These are phyloP conservation scores for Tuber borchii DNA, from an alignment of 495 filamentous ascomycete species.

Conservation along the genomic window DNA sequence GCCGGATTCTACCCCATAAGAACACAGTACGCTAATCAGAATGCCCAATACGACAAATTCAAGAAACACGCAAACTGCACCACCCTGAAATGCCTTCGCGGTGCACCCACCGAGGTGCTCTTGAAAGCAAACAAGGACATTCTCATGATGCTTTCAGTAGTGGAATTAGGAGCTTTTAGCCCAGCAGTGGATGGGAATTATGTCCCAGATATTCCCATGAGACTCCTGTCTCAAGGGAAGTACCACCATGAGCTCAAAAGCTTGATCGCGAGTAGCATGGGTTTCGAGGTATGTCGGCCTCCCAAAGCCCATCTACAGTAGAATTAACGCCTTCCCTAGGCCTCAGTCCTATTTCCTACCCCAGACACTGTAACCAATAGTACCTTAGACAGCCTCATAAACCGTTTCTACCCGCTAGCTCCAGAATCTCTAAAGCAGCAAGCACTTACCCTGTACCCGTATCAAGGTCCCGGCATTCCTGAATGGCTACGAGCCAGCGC, in stretches of 20 bases:
- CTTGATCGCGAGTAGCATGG: constrained; percentile 45
- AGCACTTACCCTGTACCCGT: constrained; percentile 46
- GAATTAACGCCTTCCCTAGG: constrained; percentile 37
- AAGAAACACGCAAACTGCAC: constrained; percentile 23
- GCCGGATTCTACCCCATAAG: constrained; percentile 14
- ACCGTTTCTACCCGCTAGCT: constrained; percentile 22
- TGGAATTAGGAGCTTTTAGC: constrained; percentile 44
- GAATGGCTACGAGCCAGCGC: constrained; percentile 44
- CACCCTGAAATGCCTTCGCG: constrained; percentile 27
- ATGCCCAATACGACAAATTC: constrained; percentile 14
- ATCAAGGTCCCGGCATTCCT: constrained; percentile 45
- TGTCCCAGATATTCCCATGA: constrained; percentile 52
- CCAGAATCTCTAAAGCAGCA: constrained; percentile 12
- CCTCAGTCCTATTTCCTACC: constrained; percentile 34
- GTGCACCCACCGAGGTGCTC: constrained; percentile 20
- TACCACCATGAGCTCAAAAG: constrained; percentile 53
- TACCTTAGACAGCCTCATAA: constrained; percentile 39
- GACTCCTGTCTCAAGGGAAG: constrained; percentile 52
- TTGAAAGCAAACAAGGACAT: constrained; percentile 10
- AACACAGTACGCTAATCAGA: not conserved
- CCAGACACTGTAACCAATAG: constrained; percentile 34
- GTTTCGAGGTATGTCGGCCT: constrained; percentile 37
- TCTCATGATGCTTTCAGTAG: not conserved
- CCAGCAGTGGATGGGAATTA: constrained; percentile 57
- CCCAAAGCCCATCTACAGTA: not conserved